Base-by-base conservation (phyloP, 1,139 yeast genomes). In the Nakaseomyces kungkrabaensis region DNA sequence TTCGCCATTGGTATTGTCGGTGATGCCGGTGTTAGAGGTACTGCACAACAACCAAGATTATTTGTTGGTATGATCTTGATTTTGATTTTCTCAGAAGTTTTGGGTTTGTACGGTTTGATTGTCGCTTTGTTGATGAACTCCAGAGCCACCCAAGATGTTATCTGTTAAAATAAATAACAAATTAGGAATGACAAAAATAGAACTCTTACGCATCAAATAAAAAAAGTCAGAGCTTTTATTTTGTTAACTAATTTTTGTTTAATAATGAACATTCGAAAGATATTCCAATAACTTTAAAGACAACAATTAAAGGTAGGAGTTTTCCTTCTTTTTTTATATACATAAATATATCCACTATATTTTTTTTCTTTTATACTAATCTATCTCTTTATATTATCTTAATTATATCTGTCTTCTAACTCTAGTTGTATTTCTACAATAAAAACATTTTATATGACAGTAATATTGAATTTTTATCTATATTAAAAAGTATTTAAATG, bases 1-100 rank as follows among this genome's bases (percentile, higher is more conserved):
- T 92, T 88, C 68, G 95, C 97, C 63, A 92, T 92, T 72, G 98
- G 98, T 67, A 87, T 92, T 58, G 97, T 92, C 56, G 98, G 98
- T 66, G 98, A 92, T 69, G 97, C 94, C 56, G 98, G 98, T 72
- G 97, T 92, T 50, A 85, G 97, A 75, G 95, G 94, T 70, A 84
- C 85, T 62, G 88, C 95, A 71, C 95, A 88, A 68, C 97, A 92
- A 72, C 97, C 97, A 60, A 82, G 96, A 74, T 78, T 92, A 64
- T 92, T 92, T 71, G 98, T 92, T 55, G 97, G 97, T 67, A 92
- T 92, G 86, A 90, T 90, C 68, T 80, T 85, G 73, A 92, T 92
- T 67, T 84, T 92, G 71, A 92, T 92, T 86, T 92, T 92, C 73
- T 97, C 97, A 59, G 98, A 92, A 79, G 98, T 92, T 57, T 82